Evolutionary conservation across 106 monocot genomes (phyloP).

Genomic region (Narthecium ossifragum): DNA sequence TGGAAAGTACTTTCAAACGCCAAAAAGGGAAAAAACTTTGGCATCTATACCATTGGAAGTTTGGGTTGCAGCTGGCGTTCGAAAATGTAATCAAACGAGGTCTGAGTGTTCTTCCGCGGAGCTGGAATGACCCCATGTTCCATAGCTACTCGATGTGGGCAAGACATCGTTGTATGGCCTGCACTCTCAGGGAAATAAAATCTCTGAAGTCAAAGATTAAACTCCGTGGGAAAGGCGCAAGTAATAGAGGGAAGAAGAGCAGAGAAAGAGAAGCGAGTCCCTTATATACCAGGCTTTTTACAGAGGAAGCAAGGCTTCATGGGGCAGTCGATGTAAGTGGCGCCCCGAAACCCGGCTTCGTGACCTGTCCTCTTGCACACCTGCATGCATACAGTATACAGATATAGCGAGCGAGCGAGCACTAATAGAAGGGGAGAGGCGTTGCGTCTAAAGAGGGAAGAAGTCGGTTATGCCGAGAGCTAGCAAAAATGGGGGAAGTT

Average conservation of each 20-base stretch:
- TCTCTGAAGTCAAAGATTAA: no score
- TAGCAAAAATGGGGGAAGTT: no score
- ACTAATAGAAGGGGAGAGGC: background rate
- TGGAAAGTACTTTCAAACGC: no score
- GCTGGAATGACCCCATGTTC: conserved; percentile 59
- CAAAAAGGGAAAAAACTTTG: no score
- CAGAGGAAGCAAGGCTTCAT: conserved; percentile 90
- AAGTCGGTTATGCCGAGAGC: background rate
- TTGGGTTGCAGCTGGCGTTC: conserved; percentile 53
- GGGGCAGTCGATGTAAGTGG: conserved; percentile 91
- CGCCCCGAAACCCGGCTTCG: conserved; percentile 74
- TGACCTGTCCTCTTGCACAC: conserved; percentile 82
- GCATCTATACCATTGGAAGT: conserved; percentile 49
- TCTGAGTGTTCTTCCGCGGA: conserved; percentile 29
- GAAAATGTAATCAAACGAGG: conserved; percentile 71
- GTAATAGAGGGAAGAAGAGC: no score
- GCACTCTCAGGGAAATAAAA: background rate
- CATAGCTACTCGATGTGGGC: conserved; percentile 75
- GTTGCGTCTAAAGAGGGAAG: background rate
- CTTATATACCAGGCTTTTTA: conserved; percentile 85
- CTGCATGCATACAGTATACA: conserved; percentile 17
- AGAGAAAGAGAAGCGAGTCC: no score
- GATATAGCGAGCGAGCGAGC: no score
- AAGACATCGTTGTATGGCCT: conserved; percentile 92
- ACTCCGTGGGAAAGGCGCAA: no score